phyloP scores from a whole-genome alignment of 192 early-diverging fungal species.

The Borealophlyctis nickersoniae region DNA sequence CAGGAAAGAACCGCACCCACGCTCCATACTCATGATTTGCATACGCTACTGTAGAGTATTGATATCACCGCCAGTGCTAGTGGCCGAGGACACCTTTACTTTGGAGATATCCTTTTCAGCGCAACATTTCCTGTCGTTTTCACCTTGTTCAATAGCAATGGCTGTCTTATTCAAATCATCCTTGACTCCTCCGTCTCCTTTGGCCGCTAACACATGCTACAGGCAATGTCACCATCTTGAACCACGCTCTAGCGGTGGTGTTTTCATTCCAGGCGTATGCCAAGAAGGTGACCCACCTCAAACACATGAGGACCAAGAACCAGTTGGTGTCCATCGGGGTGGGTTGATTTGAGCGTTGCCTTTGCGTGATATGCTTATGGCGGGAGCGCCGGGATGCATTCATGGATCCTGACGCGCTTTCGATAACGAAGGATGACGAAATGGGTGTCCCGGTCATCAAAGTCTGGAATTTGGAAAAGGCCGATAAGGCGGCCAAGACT shows the following conservation, averaged over 20 bases:
- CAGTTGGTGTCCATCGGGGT: conserved; percentile 78
- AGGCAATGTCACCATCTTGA: conserved; percentile 29
- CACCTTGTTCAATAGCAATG: neutral
- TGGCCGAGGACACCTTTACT: conserved; percentile 52
- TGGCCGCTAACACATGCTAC: conserved; percentile 19
- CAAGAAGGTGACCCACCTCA: conserved; percentile 76
- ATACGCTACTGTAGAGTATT: conserved; percentile 25
- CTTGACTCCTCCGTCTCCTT: conserved; percentile 4
- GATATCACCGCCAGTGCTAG: conserved; percentile 44
- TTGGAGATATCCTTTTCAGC: conserved; percentile 34
- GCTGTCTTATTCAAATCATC: neutral
- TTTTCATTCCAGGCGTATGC: conserved; percentile 34
- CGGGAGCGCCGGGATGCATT: no score
- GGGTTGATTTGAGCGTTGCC: conserved; percentile 28
- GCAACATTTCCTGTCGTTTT: neutral
- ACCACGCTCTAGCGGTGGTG: conserved; percentile 32
- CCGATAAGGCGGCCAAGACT: conserved; percentile 40
- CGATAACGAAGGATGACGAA: conserved; percentile 38
- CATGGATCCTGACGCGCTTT: no score
- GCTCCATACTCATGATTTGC: neutral
- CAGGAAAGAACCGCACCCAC: conserved; percentile 8
- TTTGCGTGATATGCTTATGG: no score
- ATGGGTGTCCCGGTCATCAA: conserved; percentile 60
- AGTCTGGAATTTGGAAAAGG: conserved; percentile 80
- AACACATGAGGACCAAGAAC: conserved; percentile 74